Conservation (phyloP, 2,329 filamentous ascomycete species). For the Cryoendolithus antarcticus region DNA sequence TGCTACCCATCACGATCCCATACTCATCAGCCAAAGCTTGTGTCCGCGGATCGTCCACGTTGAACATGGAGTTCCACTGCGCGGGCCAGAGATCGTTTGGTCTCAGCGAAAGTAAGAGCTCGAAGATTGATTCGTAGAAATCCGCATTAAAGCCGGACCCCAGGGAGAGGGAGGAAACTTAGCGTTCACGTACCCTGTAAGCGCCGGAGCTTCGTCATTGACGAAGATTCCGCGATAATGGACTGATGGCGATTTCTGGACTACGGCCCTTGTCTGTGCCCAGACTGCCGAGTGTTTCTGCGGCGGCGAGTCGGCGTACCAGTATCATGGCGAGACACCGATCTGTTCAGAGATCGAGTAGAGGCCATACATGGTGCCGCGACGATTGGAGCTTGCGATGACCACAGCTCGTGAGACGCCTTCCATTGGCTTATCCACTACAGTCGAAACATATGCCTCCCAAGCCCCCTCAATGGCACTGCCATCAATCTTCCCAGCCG, state of each 20-base stretch:
- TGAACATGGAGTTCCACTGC: constrained; percentile 59
- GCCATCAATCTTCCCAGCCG: constrained; percentile 45
- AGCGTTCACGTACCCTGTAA: constrained; percentile 54
- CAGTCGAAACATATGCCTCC: constrained; percentile 53
- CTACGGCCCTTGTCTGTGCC: constrained; percentile 40
- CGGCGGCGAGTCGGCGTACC: constrained; percentile 51
- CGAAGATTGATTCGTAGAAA: constrained; percentile 59
- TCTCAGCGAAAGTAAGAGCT: constrained; percentile 54
- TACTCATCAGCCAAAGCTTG: constrained; percentile 61
- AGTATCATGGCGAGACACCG: constrained; percentile 60
- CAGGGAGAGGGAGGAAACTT: constrained; percentile 31
- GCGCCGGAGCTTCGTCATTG: constrained; percentile 56
- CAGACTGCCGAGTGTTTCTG: constrained; percentile 43
- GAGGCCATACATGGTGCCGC: constrained; percentile 56
- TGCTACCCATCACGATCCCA: constrained; percentile 60
- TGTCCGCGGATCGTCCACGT: constrained; percentile 56
- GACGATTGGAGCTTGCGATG: constrained; percentile 49
- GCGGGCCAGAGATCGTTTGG: constrained; percentile 72
- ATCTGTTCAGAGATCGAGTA: constrained; percentile 64
- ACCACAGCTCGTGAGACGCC: constrained; percentile 49
- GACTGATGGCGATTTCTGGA: constrained; percentile 48
- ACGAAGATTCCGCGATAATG: constrained; percentile 60
- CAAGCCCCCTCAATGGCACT: constrained; percentile 48
- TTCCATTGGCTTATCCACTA: constrained; percentile 46
- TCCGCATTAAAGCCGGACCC: constrained; percentile 28